These are phyloP conservation scores for Cutaneotrichosporon dermatis DNA, from an alignment of 1,284 basidiomycete genomes.

Conservation along the genomic window DNA sequence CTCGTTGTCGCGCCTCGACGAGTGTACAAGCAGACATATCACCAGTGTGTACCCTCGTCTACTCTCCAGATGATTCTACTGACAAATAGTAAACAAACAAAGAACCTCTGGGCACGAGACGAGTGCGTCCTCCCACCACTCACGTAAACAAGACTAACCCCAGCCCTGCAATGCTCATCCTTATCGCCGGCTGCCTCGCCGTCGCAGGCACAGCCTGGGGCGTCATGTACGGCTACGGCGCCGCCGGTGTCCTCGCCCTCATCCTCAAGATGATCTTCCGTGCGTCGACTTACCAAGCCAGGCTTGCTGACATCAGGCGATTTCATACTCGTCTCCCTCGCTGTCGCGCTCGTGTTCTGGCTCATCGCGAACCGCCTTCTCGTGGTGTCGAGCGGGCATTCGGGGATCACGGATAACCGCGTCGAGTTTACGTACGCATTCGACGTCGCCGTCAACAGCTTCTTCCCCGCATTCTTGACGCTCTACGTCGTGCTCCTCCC, in stretches of 20 bases:
- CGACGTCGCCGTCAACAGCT: conserved; percentile 90
- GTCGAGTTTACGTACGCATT: conserved; percentile 92
- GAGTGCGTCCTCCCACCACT: conserved; percentile 52
- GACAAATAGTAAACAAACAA: conserved; percentile 67
- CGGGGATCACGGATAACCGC: conserved; percentile 63
- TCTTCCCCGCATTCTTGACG: conserved; percentile 85
- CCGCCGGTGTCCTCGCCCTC: conserved; percentile 59
- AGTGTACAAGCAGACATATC: conserved; percentile 60
- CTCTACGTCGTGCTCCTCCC: conserved; percentile 81
- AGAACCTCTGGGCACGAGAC: conserved; percentile 94
- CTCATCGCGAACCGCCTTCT: conserved; percentile 69
- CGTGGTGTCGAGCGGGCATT: conserved; percentile 60
- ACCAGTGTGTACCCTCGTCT: conserved; percentile 29
- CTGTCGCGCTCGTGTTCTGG: conserved; percentile 75
- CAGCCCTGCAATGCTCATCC: conserved; percentile 75
- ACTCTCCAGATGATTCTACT: not conserved
- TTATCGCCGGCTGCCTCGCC: conserved; percentile 66
- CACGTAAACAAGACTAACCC: not conserved
- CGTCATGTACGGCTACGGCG: conserved; percentile 66
- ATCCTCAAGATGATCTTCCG: conserved; percentile 76
- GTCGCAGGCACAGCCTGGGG: conserved; percentile 78
- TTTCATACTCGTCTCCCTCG: conserved; percentile 68
- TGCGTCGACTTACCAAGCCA: conserved; percentile 9
- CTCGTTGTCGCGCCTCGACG: conserved; percentile 80
- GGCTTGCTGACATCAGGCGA: conserved; percentile 51